phyloP scores from a whole-genome alignment of 805 yeast genomes.

The Candida xyloterini region DNA sequence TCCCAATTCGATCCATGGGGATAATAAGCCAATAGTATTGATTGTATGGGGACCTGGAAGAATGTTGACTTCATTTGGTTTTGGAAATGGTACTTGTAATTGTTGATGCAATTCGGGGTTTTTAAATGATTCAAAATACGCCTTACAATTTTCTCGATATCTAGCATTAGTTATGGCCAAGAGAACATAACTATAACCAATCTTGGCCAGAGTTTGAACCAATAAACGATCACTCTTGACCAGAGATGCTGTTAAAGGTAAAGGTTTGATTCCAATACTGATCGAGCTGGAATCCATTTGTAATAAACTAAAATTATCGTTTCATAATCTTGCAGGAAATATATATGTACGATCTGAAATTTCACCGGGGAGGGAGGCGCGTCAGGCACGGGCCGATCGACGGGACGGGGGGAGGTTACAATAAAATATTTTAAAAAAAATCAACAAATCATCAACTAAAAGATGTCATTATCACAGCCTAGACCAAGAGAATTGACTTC shows the following conservation, averaged over 20 bases:
- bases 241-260: slow-evolving; percentile 30
- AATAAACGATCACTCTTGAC: slow-evolving; percentile 30
- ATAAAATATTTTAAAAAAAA: slow-evolving; percentile 3
- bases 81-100: slow-evolving; percentile 40
- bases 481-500: slow-evolving; percentile 75
- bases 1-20: slow-evolving; percentile 72
- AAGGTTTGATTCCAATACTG: slow-evolving; percentile 44
- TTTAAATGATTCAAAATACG: slow-evolving; percentile 36
- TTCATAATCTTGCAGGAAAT: slow-evolving; percentile 6
- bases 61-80: slow-evolving; percentile 40
- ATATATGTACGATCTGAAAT: slow-evolving; percentile 2
- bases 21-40: slow-evolving; percentile 51
- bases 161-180: slow-evolving; percentile 52
- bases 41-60: slow-evolving; percentile 40
- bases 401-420: slow-evolving; percentile 1
- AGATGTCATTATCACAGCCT: slow-evolving; percentile 29
- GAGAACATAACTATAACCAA: slow-evolving; percentile 52
- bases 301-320: slow-evolving; percentile 2
- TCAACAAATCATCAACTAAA: slow-evolving; percentile 6
- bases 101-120: slow-evolving; percentile 10
- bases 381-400: slow-evolving; percentile 12
- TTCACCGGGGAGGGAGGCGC: slow-evolving; percentile 6
- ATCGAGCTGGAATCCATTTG: slow-evolving; percentile 1
- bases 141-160: slow-evolving; percentile 43
- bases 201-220: slow-evolving; percentile 24